Conservation (phyloP, 768 basidiomycete species). For the Collybiopsis luxurians region DNA sequence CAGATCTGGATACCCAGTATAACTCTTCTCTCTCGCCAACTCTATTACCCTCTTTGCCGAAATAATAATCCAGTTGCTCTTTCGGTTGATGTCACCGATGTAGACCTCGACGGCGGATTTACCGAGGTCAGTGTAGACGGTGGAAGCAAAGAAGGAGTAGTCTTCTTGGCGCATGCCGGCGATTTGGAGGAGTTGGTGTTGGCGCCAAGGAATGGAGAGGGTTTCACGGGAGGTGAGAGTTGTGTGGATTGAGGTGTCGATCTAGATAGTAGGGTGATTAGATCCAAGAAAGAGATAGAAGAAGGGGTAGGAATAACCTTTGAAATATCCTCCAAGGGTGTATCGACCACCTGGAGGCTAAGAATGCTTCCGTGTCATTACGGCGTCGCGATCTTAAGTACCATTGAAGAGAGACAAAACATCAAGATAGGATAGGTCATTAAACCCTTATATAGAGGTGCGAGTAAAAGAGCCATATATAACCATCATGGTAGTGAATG, state of each 20-base stretch:
- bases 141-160: constrained; percentile 12
- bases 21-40: constrained; percentile 18
- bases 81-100: constrained; percentile 16
- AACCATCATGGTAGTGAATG: too few species aligned
- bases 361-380: too few species aligned
- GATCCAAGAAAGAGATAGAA: background rate
- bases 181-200: constrained; percentile 21
- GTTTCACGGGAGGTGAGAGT: constrained; percentile 20
- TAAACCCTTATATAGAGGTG: too few species aligned
- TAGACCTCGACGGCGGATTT: constrained; percentile 17
- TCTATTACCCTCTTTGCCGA: constrained; percentile 19
- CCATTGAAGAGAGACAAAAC: too few species aligned
- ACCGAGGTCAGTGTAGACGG: constrained; percentile 17
- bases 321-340: background rate
- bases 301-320: background rate
- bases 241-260: constrained; percentile 11
- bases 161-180: constrained; percentile 23
- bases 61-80: constrained; percentile 10
- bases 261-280: background rate
- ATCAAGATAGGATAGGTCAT: too few species aligned
- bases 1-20: constrained; percentile 8
- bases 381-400: too few species aligned
- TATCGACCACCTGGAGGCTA: background rate
- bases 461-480: too few species aligned
- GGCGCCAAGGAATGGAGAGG: constrained; percentile 20